Base-by-base conservation (phyloP, 1,139 yeast genomes). In the Hemisphaericaspora xylanilytica region DNA sequence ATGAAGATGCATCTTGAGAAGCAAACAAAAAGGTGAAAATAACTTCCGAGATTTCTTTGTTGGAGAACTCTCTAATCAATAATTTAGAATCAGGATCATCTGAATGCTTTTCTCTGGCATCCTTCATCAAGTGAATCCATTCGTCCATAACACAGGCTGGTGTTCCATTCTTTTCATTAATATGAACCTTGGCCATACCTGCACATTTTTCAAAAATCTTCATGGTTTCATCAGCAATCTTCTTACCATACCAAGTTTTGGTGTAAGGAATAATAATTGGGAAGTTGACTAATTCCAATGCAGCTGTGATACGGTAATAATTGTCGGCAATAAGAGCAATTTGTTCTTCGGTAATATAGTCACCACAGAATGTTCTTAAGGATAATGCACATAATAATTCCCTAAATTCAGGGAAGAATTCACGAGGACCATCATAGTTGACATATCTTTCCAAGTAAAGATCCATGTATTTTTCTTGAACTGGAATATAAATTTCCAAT, bases 161-260 rank as follows among this genome's bases (percentile, higher is more conserved):
- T 44, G 75, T 66, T 39, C 90, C 95, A 49, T 89, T 89, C n/a
- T 74, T 69, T 39, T 77, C 84, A 40, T 61, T 62, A 58, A 92
- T 85, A 57, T 81, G 81, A 43, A 74, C 74, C 63, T 90, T 90
- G 42, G 97, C 86, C 78, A 72, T 77, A 48, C 75, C 89, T 28
- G 98, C 95, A 68, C 97, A 90, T 26, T 66, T 67, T 56, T 82
- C 96, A 53, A 92, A 89, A 55, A 87, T 82, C 56, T 80, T 81
- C 97, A 92, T 90, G 28, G 96, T 88, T 70, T 83, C 79, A 61
- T 92, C 96, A 41, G 97, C 95, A 55, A 90, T 85, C 59, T 76
- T 80, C 70, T 86, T 85, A 51, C 98, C 98, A 65, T 90, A 88
- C 98, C 98, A 92, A 32, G 97, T 85, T 70, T 89, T 92, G 47